Evolutionary conservation across 352 stramenopile species (phyloP).

Genomic region (Pythium periplocum): DNA sequence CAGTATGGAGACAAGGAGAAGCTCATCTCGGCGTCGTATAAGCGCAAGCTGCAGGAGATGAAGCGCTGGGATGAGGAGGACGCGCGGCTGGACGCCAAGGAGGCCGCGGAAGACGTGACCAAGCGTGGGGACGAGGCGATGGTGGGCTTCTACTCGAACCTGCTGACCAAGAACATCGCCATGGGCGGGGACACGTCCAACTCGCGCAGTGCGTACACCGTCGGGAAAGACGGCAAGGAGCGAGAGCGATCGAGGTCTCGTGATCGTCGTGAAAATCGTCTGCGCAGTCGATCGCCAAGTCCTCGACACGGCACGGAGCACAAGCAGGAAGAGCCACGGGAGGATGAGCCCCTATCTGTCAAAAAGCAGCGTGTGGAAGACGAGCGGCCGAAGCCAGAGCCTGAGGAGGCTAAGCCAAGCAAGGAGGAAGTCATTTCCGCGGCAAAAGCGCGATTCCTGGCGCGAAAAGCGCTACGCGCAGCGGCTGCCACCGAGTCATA

Average conservation of each 20-base stretch:
- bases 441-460: conserved; percentile 79
- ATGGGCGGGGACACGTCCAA: conserved; percentile 79
- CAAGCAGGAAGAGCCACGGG: not conserved
- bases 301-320: too few species aligned
- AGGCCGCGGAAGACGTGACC: conserved; percentile 69
- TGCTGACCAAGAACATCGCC: conserved; percentile 90
- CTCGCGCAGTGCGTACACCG: conserved; percentile 81
- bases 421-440: conserved; percentile 77
- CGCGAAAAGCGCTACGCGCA: conserved; percentile 65
- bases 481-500: not conserved
- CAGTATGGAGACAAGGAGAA: conserved; percentile 86
- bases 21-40: conserved; percentile 89
- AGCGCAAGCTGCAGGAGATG: conserved; percentile 88
- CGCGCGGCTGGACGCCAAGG: conserved; percentile 47
- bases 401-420: conserved; percentile 24
- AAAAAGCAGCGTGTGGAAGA: conserved; percentile 7
- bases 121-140: conserved; percentile 73
- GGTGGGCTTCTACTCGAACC: conserved; percentile 87
- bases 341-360: not conserved
- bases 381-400: conserved; percentile 2
- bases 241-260: too few species aligned
- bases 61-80: conserved; percentile 86
- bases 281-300: too few species aligned
- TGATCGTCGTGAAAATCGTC: too few species aligned
- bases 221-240: conserved; percentile 12